phyloP scores from a whole-genome alignment of 345 rosid species.

The Raphanus sativus region DNA sequence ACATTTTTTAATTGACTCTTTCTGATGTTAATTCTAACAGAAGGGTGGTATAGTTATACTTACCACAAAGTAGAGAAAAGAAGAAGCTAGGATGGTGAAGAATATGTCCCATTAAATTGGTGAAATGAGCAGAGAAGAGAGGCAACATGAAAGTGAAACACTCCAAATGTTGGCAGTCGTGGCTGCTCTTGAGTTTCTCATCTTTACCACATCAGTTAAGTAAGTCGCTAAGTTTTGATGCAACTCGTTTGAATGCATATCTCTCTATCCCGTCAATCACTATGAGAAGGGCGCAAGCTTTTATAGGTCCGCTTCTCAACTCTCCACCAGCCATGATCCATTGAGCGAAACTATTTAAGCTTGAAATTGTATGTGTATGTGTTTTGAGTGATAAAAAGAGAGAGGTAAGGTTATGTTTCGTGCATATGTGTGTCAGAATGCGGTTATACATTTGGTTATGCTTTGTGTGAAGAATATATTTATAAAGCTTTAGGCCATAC shows the following conservation, averaged over 20 bases:
- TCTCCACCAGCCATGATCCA: background rate
- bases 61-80: background rate
- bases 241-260: background rate
- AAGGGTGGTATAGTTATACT: background rate
- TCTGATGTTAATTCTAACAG: background rate
- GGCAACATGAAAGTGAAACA: too few species aligned
- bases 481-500: background rate
- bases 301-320: background rate
- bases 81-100: too few species aligned
- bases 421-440: background rate
- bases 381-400: background rate
- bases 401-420: background rate
- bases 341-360: background rate
- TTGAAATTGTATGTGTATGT: background rate
- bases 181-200: background rate
- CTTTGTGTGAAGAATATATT: background rate
- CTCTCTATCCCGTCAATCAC: background rate
- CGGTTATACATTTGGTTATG: too few species aligned
- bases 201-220: background rate
- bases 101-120: too few species aligned
- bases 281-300: background rate
- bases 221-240: background rate
- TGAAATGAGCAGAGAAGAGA: too few species aligned
- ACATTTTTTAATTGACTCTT: background rate
- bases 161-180: background rate